Base-by-base conservation (phyloP, 192 early-diverging fungal genomes). In the Mortierella antarctica region DNA sequence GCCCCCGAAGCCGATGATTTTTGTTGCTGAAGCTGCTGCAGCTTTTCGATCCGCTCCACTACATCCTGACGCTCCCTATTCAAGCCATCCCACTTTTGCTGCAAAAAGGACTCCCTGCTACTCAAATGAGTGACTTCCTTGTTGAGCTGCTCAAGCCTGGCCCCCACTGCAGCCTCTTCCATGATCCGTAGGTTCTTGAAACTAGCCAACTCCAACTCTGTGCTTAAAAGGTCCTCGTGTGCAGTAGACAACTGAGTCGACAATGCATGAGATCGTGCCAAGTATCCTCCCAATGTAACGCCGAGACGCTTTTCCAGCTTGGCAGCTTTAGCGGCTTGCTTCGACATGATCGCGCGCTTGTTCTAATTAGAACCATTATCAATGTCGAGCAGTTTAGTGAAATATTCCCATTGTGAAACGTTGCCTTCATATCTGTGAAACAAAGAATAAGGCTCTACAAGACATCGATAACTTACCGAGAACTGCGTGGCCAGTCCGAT, bases 231-330 rank as follows among this genome's bases (percentile, higher is more conserved):
- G 50, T 91, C 90, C 48, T 90, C 88, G 76, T 85, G 89, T 1
- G 86, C 82, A 9, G 84, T 79, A 1, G 67, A 46, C 12, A 94
- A 83, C 52, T 95, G 90, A 17, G 90, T 88, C n/a, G 75, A 51
- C 21, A 97, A 71, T 60, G 87, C 71, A 57, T 85, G 86, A 13
- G 92, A 85, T 42, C 95, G 89, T 7, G 87, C 74, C 84, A 93
- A 88, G 81, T 96, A 96, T 40, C 96, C 96, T 57, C 96, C 96
- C 51, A 97, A 80, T 8, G 86, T 86, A 15, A 97, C 86, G 13
- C 82, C 86, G 21, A 96, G 74, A 64, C 93, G 93, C 72, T 94
- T 95, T 77, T 99, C 97, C 15, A 94, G 62, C 81, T 97, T 97
- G n/a, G 85, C 80, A 13, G 95, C 96, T 47, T 87, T 87, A 6